A percentile compares a stretch with the other conserved stretches of the same genome.
phyloP scores from a whole-genome alignment of 345 rosid species.

The Populus nigra region DNA sequence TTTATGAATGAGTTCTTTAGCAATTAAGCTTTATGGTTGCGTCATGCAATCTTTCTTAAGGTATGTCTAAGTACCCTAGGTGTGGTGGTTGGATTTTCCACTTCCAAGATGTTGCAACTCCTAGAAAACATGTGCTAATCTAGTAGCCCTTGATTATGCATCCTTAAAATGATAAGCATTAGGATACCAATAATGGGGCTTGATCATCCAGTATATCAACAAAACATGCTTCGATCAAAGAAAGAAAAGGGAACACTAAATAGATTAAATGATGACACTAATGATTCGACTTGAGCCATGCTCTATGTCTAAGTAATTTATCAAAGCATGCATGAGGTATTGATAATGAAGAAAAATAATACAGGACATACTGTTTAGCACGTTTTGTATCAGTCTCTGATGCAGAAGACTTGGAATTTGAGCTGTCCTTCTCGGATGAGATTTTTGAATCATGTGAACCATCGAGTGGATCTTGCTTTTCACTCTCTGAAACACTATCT shows the following conservation, averaged over 20 bases:
- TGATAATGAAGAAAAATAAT: constrained; percentile 9
- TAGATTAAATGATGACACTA: background rate
- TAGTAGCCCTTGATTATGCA: background rate
- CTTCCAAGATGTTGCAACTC: background rate
- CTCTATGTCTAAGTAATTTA: background rate
- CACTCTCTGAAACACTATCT: constrained; percentile 41
- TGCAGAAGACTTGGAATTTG: constrained; percentile 29
- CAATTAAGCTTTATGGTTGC: background rate
- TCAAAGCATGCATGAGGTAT: background rate
- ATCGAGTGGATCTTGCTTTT: constrained; percentile 59
- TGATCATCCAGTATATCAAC: constrained; percentile 1
- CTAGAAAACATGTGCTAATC: background rate
- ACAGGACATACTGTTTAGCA: constrained; percentile 71
- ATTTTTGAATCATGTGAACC: constrained; percentile 47
- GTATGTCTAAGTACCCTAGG: background rate
- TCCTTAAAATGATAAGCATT: background rate
- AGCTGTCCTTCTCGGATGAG: constrained; percentile 53
- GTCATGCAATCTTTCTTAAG: background rate
- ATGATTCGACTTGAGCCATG: background rate
- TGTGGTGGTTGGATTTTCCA: background rate
- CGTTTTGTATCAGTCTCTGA: constrained; percentile 34
- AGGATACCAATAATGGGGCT: background rate
- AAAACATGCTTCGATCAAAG: background rate
- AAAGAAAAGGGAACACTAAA: background rate
- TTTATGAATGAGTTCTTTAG: background rate